Percentiles rank a stretch among this genome's conserved stretches.
phyloP scores from a whole-genome alignment of 306 rosid species.

The Vicia faba region DNA sequence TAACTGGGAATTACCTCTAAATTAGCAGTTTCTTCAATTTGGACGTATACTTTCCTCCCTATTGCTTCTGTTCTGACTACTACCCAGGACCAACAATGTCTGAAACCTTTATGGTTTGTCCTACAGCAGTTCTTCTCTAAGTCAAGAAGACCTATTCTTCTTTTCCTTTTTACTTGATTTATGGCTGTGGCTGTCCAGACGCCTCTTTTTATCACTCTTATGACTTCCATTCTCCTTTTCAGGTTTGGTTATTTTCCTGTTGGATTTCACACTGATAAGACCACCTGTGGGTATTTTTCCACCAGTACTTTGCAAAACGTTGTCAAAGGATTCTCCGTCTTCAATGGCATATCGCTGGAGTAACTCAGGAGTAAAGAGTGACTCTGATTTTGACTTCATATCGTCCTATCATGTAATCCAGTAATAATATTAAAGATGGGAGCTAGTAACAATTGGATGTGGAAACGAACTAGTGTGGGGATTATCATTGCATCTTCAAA shows the following conservation, averaged over 20 bases:
- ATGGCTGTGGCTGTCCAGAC: slow-evolving; percentile 41
- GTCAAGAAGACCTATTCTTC: slow-evolving; percentile 50
- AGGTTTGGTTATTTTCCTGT: slow-evolving; percentile 39
- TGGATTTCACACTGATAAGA: slow-evolving; percentile 64
- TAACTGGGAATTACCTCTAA: background rate
- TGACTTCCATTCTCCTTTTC: slow-evolving; percentile 48
- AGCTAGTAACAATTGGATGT: slow-evolving; percentile 7
- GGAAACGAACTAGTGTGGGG: slow-evolving; percentile 9
- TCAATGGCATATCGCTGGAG: slow-evolving; percentile 62
- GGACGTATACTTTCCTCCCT: slow-evolving; percentile 4
- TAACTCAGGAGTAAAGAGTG: slow-evolving; percentile 50
- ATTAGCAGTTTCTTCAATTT: background rate
- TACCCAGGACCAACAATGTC: background rate
- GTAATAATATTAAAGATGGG: slow-evolving; percentile 28
- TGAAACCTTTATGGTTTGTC: background rate
- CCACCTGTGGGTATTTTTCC: slow-evolving; percentile 64
- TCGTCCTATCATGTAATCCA: slow-evolving; percentile 43
- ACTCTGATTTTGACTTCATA: slow-evolving; percentile 55
- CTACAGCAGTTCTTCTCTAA: slow-evolving; percentile 1
- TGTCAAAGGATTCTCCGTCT: slow-evolving; percentile 55
- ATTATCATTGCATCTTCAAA: background rate
- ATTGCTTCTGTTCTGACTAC: slow-evolving; percentile 11
- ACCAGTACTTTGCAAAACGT: slow-evolving; percentile 49
- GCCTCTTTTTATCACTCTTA: slow-evolving; percentile 53
- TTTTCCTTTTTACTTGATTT: slow-evolving; percentile 49